Percentiles rank a stretch among this genome's conserved stretches.
Evolutionary conservation across 441 rosid genomes (phyloP).

Genomic region (Pelargonium citronellum): DNA sequence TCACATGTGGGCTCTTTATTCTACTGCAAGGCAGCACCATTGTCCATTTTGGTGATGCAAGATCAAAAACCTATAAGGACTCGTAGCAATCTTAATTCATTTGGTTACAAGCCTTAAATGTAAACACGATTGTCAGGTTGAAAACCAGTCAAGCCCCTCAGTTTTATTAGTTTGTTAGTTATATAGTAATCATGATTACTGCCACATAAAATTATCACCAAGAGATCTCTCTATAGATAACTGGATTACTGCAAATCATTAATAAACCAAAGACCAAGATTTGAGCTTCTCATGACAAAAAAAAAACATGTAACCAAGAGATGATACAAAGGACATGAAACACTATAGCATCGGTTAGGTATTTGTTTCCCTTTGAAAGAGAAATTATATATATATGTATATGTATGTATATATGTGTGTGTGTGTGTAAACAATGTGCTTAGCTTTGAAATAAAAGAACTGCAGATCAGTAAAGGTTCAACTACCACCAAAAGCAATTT

Average conservation of each 20-base stretch:
- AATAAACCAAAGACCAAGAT: background rate
- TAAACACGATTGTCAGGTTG: background rate
- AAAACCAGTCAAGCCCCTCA: too few species aligned
- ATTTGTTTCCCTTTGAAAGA: background rate
- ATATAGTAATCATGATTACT: background rate
- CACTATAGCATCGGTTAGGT: background rate
- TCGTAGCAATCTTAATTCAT: background rate
- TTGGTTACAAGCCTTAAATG: background rate
- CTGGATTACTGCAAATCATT: background rate
- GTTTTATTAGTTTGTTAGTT: too few species aligned
- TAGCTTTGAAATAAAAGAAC: background rate
- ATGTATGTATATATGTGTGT: too few species aligned
- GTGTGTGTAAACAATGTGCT: background rate
- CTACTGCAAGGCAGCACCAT: background rate
- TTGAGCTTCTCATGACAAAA: background rate
- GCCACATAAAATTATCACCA: background rate
- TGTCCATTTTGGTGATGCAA: slow-evolving; percentile 1
- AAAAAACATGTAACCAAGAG: background rate
- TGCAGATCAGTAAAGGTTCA: background rate
- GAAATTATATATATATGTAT: background rate
- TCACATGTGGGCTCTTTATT: background rate
- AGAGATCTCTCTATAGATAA: background rate
- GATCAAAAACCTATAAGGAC: background rate
- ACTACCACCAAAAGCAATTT: background rate
- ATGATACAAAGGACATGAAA: background rate